Conservation (phyloP, 2,329 filamentous ascomycete genomes). For the Neodidymelliopsis sp. region DNA sequence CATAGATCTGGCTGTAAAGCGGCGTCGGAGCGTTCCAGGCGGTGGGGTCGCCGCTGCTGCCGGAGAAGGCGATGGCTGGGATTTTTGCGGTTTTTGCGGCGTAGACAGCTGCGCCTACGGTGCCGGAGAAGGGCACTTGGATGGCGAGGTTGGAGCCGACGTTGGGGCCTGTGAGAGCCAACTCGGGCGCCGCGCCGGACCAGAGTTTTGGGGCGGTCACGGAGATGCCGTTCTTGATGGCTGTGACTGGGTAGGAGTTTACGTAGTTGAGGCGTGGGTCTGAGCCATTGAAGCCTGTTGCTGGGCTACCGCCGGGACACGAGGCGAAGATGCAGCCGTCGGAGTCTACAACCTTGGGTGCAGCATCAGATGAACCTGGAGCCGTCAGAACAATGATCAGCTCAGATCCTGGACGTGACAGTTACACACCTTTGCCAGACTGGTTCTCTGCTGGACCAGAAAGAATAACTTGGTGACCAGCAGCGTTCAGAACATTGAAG, state of each 20-base stretch:
- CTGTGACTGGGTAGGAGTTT: constrained; percentile 71
- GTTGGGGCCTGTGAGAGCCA: constrained; percentile 73
- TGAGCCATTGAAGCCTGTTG: constrained; percentile 64
- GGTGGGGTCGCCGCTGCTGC: constrained; percentile 58
- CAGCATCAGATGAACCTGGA: constrained; percentile 61
- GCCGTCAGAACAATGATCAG: constrained; percentile 8
- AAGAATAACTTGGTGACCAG: constrained; percentile 68
- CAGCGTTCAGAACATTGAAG: constrained; percentile 62
- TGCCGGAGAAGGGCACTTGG: constrained; percentile 67
- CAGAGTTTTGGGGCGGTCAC: constrained; percentile 63
- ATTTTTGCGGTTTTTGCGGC: constrained; percentile 63
- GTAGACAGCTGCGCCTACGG: constrained; percentile 69
- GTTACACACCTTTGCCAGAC: constrained; percentile 64
- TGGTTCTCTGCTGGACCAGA: constrained; percentile 72
- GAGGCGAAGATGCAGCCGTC: constrained; percentile 67
- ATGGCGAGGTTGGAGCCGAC: constrained; percentile 66
- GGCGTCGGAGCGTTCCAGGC: constrained; percentile 63
- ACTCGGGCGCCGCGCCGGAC: constrained; percentile 60
- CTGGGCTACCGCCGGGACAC: constrained; percentile 64
- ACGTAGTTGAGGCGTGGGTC: constrained; percentile 72
- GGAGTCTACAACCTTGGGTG: constrained; percentile 57
- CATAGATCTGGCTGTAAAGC: constrained; percentile 66
- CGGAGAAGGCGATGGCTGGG: constrained; percentile 74
- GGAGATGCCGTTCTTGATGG: constrained; percentile 69
- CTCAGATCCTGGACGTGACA: background rate